Conservation (phyloP, 2,329 filamentous ascomycete species). For the Zasmidium angulare region DNA sequence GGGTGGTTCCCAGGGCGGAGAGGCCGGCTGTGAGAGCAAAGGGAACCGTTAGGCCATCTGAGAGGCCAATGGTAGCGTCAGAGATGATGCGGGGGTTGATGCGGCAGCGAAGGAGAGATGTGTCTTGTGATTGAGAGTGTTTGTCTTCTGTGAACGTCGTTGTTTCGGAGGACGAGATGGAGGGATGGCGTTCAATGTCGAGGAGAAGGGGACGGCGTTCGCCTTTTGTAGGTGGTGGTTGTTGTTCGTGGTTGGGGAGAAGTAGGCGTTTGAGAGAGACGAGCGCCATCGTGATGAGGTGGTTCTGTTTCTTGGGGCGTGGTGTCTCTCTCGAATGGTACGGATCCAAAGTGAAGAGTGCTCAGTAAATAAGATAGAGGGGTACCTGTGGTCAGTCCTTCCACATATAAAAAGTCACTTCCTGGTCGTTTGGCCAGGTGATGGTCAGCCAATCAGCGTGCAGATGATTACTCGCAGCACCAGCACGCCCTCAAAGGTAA, state of each 20-base stretch:
- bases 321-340: too few species aligned
- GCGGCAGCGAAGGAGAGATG: conserved; percentile 9
- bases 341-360: background rate
- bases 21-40: conserved; percentile 46
- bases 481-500: too few species aligned
- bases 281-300: conserved; percentile 2
- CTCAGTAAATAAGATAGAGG: background rate
- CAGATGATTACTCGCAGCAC: background rate
- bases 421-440: too few species aligned
- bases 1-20: conserved; percentile 40
- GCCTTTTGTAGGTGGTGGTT: background rate
- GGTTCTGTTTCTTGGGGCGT: background rate
- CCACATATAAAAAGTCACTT: too few species aligned
- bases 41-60: conserved; percentile 45
- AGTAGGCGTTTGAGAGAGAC: conserved; percentile 6
- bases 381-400: too few species aligned
- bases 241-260: background rate
- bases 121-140: background rate
- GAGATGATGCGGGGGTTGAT: conserved; percentile 45
- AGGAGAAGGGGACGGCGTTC: conserved; percentile 1
- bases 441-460: background rate
- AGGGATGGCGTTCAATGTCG: conserved; percentile 6
- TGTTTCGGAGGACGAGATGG: conserved; percentile 4
- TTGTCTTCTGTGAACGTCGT: conserved; percentile 10
- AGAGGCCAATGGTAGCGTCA: conserved; percentile 44